Evolutionary conservation across 2,329 filamentous ascomycete genomes (phyloP), one percentile per base, ranked within the genome.

Genomic region (Trichoderma sp.): DNA sequence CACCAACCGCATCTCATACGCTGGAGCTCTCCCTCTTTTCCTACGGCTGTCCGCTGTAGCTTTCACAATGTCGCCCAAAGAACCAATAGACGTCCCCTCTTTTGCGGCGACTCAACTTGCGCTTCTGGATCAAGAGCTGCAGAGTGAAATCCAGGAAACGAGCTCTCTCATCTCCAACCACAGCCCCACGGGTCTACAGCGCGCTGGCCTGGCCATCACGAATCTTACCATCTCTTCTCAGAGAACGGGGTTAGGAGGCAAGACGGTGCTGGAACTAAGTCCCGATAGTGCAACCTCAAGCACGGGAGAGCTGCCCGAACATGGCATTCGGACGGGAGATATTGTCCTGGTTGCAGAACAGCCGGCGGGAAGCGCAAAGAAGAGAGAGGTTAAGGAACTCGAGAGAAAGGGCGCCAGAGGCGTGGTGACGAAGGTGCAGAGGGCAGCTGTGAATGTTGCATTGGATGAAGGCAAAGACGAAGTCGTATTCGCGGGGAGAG

Each of bases 171-270:
- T 94, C 72, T 86, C 89, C 58, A 87, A 87, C 60, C 89, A 92
- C 80, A 89, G 90, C 62, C 93, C 93, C 5, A 83, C 87, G 0
- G 85, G 88, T 1, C 89, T 97, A 14, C 89, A 93, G 78, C 90
- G 92, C 72, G 92, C 92, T 6, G 93, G 93, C n/a, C 86, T 94
- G 53, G 93, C 93, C 36, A 85, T 96, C 76, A 89, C 90, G 18
- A 95, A 95, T 81, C 88, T 98, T 9, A 84, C 88, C 36, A 84
- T 97, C 39, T 85, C 87, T 12, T 91, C 92, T 21, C 92, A 93
- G 79, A 91, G 95, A 34, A 99, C 96, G 0, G 96, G 96, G 0
- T 86, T 98, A 47, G 96, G 95, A 18, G 96, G 96, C n/a, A 93
- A 94, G 74, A 94, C 93, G 0, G 92, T 99, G 2, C 84, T 98